These are phyloP conservation scores for Aureobasidium pullulans DNA, from an alignment of 2,329 filamentous ascomycete species.

Conservation along the genomic window DNA sequence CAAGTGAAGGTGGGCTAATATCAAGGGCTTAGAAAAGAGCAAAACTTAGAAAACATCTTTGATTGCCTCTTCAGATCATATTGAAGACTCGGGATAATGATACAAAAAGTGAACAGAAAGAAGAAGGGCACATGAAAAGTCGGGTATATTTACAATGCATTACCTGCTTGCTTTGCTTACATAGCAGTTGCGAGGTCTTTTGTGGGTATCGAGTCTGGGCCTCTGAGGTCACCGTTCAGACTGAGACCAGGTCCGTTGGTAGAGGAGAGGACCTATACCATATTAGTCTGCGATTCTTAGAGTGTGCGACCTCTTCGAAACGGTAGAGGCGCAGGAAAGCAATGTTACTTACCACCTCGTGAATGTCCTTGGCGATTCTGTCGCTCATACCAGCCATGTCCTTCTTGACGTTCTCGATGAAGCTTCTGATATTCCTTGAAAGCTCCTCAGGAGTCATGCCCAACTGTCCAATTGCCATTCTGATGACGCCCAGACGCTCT, in stretches of 20 bases:
- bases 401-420: conserved; percentile 69
- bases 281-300: not conserved
- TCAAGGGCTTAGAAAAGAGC: too few species aligned
- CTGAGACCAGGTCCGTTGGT: conserved; percentile 82
- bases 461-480: conserved; percentile 86
- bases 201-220: conserved; percentile 46
- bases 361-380: conserved; percentile 62
- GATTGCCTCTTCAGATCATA: not conserved
- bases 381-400: conserved; percentile 63
- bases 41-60: too few species aligned
- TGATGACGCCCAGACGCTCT: conserved; percentile 74
- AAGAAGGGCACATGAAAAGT: not conserved
- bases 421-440: conserved; percentile 71
- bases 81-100: not conserved
- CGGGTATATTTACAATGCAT: conserved; percentile 14
- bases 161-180: conserved; percentile 4
- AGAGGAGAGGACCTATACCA: conserved; percentile 64
- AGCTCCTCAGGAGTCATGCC: conserved; percentile 82
- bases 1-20: too few species aligned
- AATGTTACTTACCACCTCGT: conserved; percentile 51
- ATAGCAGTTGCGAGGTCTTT: conserved; percentile 27
- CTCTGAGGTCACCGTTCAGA: conserved; percentile 70
- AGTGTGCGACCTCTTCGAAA: not conserved
- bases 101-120: not conserved
- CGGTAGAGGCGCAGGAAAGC: conserved; percentile 31